Conservation (phyloP, 2,329 filamentous ascomycete species). For the Exophiala spinifera region DNA sequence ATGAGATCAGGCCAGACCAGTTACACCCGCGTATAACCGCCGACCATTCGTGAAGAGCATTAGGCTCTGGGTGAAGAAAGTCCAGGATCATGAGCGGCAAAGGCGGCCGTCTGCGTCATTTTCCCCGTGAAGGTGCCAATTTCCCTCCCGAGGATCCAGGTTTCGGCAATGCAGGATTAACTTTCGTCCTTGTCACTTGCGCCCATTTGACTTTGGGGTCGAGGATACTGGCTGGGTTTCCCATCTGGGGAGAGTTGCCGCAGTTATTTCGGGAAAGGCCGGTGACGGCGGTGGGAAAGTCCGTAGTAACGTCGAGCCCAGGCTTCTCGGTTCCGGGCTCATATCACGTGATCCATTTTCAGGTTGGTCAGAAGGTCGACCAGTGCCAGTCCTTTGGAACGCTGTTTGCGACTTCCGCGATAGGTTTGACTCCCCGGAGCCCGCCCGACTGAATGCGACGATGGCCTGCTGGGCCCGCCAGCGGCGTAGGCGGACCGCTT, state of each 20-base stretch:
- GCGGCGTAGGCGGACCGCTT: constrained; percentile 23
- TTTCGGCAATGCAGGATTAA: too few species aligned
- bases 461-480: constrained; percentile 23
- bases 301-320: neutral
- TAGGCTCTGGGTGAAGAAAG: too few species aligned
- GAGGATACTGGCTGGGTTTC: neutral
- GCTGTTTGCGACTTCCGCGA: constrained; percentile 52
- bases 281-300: neutral
- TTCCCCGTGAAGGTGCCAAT: neutral
- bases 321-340: neutral
- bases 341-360: neutral
- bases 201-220: neutral
- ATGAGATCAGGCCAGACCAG: neutral
- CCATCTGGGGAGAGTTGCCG: neutral
- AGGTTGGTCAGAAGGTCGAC: constrained; percentile 55
- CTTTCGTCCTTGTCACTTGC: neutral
- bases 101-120: neutral
- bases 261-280: neutral
- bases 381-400: constrained; percentile 60
- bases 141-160: neutral
- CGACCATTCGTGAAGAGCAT: neutral
- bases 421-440: constrained; percentile 32
- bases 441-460: constrained; percentile 26
- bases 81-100: too few species aligned
- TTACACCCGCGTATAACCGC: constrained; percentile 15